Evolutionary conservation across 768 basidiomycete genomes (phyloP), one percentile per base, ranked within the genome.

Genomic region (Pleurotus ostreatus): DNA sequence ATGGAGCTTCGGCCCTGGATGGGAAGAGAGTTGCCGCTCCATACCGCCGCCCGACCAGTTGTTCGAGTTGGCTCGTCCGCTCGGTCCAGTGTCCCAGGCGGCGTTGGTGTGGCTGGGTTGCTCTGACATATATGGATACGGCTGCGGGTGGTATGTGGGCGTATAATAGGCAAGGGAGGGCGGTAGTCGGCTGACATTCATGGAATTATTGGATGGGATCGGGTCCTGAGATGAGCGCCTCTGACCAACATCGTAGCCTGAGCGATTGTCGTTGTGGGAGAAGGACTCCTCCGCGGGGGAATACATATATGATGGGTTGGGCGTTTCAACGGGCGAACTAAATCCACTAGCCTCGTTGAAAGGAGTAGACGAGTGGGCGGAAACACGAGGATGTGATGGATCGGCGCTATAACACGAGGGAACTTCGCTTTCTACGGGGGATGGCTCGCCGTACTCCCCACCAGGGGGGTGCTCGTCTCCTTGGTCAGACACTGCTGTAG

Each of bases 381-480:
- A 11, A n/a, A 43, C 16, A 25, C 58, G 59, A 39, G 52, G 20
- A 18, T 54, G 55, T 3, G 38, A 39, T 9, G 39, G 16, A 53
- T 53, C 38, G 39, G 51, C n/a, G 23, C 37, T 22, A 25, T 40
- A 53, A 16, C 13, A 49, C 43, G 20, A 16, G 13, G 46, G 2
- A 12, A 38, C 30, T n/a, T 60, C 59, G 26, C 40, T 37, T 11
- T 60, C 59, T 9, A 60, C 34, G 23, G 59, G 57, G 18, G 57
- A 60, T 20, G 48, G 56, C 25, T 60, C 59, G 16, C 52, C 59
- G 41, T 30, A 48, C 25, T 53, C 46, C 15, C 49, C 59, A 57
- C 59, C 60, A 16, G 54, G 52, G 6, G 57, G 51, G 39, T 57
- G 54, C 55, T 59, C 62, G 9, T 57, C 55, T 34, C 43, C 61